These are phyloP conservation scores for Neurospora hispaniola DNA, from an alignment of 495 filamentous ascomycete genomes.

Conservation along the genomic window DNA sequence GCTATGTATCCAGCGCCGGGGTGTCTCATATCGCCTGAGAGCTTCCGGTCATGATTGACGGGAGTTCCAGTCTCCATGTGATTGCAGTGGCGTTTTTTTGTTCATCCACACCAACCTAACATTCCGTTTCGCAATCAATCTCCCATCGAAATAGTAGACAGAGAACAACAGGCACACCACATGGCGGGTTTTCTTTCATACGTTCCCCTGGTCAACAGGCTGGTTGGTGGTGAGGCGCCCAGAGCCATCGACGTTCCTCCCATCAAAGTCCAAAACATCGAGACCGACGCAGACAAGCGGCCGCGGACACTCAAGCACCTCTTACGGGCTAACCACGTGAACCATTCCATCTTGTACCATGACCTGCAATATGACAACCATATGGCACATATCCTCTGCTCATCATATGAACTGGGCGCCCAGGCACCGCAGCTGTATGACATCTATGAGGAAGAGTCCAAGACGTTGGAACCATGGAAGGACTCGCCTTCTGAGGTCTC, in stretches of 20 bases:
- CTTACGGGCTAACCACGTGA: constrained; percentile 81
- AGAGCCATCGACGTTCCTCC: constrained; percentile 52
- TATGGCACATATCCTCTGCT: constrained; percentile 70
- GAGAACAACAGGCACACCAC: neutral
- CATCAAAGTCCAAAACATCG: constrained; percentile 65
- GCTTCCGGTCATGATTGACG: neutral
- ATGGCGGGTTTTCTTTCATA: constrained; percentile 39
- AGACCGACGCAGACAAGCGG: constrained; percentile 65
- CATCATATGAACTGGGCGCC: constrained; percentile 76
- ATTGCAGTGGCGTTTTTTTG: neutral
- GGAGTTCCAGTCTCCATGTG: neutral
- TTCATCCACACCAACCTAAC: neutral
- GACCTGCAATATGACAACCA: constrained; percentile 79
- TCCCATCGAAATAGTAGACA: neutral
- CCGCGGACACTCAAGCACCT: constrained; percentile 81
- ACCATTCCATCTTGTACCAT: constrained; percentile 74
- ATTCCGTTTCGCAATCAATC: neutral
- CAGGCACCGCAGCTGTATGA: constrained; percentile 56
- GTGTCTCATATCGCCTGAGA: neutral
- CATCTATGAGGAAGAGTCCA: constrained; percentile 68
- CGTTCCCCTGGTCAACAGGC: constrained; percentile 35
- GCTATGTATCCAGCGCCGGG: neutral
- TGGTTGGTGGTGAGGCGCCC: constrained; percentile 21
- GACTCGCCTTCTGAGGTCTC: constrained; percentile 78
- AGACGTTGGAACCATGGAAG: constrained; percentile 66